A percentile compares a stretch with the other conserved stretches of the same genome.
Conservation (phyloP, 345 rosid genomes). For the Salix viminalis region DNA sequence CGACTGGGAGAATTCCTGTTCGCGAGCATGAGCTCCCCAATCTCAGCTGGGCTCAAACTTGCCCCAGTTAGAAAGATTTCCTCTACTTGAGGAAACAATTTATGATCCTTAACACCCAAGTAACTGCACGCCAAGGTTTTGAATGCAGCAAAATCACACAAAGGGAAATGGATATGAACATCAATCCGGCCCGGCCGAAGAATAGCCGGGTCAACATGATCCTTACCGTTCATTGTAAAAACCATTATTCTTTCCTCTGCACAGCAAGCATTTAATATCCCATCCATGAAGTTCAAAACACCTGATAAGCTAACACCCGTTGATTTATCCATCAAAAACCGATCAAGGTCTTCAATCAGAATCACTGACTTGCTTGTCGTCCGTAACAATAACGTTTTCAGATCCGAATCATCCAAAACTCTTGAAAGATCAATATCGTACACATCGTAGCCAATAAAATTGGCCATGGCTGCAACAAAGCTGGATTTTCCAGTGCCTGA, state of each 20-base stretch:
- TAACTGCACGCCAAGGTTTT: constrained; percentile 66
- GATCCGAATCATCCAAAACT: constrained; percentile 55
- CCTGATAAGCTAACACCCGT: constrained; percentile 52
- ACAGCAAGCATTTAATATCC: constrained; percentile 51
- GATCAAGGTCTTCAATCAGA: constrained; percentile 67
- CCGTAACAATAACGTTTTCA: constrained; percentile 50
- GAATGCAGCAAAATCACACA: constrained; percentile 77
- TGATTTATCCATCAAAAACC: constrained; percentile 46
- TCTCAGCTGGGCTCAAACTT: constrained; percentile 78
- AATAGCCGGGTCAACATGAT: constrained; percentile 53
- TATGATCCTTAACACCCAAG: constrained; percentile 87
- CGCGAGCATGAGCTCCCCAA: constrained; percentile 85
- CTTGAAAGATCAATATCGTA: constrained; percentile 67
- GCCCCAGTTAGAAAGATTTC: constrained; percentile 75
- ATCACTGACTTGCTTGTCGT: constrained; percentile 49
- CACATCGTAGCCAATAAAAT: constrained; percentile 54
- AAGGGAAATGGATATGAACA: constrained; percentile 78
- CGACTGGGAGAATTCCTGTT: constrained; percentile 92
- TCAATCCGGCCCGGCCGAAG: constrained; percentile 81
- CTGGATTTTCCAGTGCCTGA: constrained; percentile 86
- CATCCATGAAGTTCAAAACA: constrained; percentile 65
- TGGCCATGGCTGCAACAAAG: constrained; percentile 74
- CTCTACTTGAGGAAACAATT: constrained; percentile 82
- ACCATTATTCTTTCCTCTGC: constrained; percentile 75
- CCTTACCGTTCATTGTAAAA: constrained; percentile 62